Base-by-base conservation (phyloP, 169 alveolate species). In the Cryptosporidium sp. region DNA sequence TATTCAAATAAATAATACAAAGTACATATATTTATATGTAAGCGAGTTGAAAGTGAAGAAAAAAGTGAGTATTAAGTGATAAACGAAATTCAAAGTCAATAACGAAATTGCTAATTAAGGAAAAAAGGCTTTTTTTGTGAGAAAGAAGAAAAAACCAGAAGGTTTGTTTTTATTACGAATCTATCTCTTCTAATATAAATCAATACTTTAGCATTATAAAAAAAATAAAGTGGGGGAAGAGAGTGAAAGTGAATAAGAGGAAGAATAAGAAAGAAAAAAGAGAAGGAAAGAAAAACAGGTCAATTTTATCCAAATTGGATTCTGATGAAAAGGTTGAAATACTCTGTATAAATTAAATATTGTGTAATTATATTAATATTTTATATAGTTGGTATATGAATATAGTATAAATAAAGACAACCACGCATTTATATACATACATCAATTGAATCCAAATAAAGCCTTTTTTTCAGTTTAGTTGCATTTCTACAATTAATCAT, bases 181-280 rank as follows among this genome's bases (percentile, higher is more conserved):
- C 23, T 48, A 48, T 14, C 6, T 48, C 55, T 16, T 5, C 23
- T 48, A 2, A 14, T 14, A 48, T 48, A 48, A 48, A 14, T 16
- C n/a, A 48, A 14, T 16, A 48, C 21, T 48, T 48, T 12, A 14
- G 14, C 14, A 12, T 0, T 48, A 48, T 16, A 48, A 9, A 37
- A 26, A 55, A 55, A 55, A 26, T 55, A 23, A 55, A 55, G 67
- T 55, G 67, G 67, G 67, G 67, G 67, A 6, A 14, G 23, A 55
- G 18, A n/a, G 35, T 26, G 14, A 55, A 3, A 55, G 18, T 21
- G 18, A 23, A 55, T 23, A 55, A 26, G 37, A 55, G 29, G 12
- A 21, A 21, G 10, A n/a, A 55, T 21, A 23, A 55, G 16, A 55
- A 9, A 55, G 67, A 2, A 9, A 16, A n/a, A 26, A 2, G 10